These are phyloP conservation scores for Verruconis gallopava DNA, from an alignment of 2,329 filamentous ascomycete species.

Conservation along the genomic window DNA sequence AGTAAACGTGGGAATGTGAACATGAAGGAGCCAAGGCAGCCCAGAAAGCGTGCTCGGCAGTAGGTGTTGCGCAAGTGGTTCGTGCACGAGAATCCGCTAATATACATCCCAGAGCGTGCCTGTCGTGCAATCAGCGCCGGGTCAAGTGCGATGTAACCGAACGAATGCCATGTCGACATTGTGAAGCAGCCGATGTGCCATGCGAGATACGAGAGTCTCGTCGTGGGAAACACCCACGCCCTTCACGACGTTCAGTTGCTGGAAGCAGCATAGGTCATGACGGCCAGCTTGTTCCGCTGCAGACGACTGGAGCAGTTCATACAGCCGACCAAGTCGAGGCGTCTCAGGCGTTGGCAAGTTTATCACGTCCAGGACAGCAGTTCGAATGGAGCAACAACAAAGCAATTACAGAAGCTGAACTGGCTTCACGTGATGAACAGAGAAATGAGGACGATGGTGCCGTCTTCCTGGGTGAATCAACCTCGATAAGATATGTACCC, in stretches of 20 bases:
- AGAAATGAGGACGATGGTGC: slow-evolving; percentile 15
- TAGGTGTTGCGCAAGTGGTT: background rate
- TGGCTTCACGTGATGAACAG: background rate
- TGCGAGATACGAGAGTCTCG: slow-evolving; percentile 32
- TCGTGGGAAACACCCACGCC: slow-evolving; percentile 27
- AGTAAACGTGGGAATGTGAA: no score
- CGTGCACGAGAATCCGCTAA: background rate
- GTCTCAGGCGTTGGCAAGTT: background rate
- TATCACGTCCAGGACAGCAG: background rate
- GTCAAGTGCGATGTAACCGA: slow-evolving; percentile 36
- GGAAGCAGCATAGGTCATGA: no score
- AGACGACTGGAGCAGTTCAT: background rate
- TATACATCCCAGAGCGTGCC: slow-evolving; percentile 22
- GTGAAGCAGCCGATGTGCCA: slow-evolving; percentile 22
- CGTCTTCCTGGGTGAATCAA: slow-evolving; percentile 36
- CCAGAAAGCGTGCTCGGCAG: background rate
- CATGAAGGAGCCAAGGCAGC: background rate
- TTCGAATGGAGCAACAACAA: background rate
- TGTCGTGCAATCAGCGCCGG: slow-evolving; percentile 31
- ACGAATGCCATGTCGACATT: slow-evolving; percentile 31
- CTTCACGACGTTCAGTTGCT: slow-evolving; percentile 15
- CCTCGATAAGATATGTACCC: slow-evolving; percentile 36
- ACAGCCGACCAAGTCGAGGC: background rate
- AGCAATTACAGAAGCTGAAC: background rate
- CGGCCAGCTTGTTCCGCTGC: slow-evolving; percentile 15